A percentile compares a stretch with the other conserved stretches of the same genome.
These are phyloP conservation scores for Echium plantagineum DNA, from an alignment of 257 asterid species.

Conservation along the genomic window DNA sequence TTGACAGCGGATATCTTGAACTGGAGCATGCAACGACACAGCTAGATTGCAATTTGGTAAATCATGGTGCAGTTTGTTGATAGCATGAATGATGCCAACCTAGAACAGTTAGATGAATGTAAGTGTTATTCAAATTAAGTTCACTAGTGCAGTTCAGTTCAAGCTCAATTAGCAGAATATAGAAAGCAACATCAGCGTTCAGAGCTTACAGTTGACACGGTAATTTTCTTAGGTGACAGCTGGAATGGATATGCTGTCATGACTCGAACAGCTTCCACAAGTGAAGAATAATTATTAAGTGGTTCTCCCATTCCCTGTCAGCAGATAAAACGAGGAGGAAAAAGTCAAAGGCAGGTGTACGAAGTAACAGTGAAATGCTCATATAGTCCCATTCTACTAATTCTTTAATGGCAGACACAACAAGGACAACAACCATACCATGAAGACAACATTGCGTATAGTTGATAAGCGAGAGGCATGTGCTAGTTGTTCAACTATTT, in stretches of 20 bases:
- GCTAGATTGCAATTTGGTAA: constrained; percentile 78
- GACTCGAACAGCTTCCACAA: constrained; percentile 72
- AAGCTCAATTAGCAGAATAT: not conserved
- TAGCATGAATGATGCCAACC: constrained; percentile 94
- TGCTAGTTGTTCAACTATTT: constrained; percentile 85
- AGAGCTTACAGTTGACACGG: constrained; percentile 70
- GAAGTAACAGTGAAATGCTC: not conserved
- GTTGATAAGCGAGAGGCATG: constrained; percentile 76
- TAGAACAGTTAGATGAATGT: constrained; percentile 11
- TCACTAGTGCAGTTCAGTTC: not conserved
- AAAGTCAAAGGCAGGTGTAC: not conserved
- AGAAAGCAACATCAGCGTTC: not conserved
- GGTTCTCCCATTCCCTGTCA: constrained; percentile 98
- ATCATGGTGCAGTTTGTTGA: constrained; percentile 67
- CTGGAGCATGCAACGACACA: constrained; percentile 92
- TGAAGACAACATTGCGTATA: constrained; percentile 86
- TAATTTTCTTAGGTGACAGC: constrained; percentile 75
- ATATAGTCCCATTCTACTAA: not conserved
- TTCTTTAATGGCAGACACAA: not conserved
- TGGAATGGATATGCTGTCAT: constrained; percentile 82
- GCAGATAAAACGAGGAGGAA: constrained; percentile 1
- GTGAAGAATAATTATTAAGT: constrained; percentile 61
- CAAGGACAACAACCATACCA: constrained; percentile 40
- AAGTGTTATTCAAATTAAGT: not conserved
- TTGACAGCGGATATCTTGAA: constrained; percentile 89